A percentile compares a stretch with the other conserved stretches of the same genome.
Evolutionary conservation across 73 alveolate species (phyloP).

Genomic region (Uronychia binucleata): DNA sequence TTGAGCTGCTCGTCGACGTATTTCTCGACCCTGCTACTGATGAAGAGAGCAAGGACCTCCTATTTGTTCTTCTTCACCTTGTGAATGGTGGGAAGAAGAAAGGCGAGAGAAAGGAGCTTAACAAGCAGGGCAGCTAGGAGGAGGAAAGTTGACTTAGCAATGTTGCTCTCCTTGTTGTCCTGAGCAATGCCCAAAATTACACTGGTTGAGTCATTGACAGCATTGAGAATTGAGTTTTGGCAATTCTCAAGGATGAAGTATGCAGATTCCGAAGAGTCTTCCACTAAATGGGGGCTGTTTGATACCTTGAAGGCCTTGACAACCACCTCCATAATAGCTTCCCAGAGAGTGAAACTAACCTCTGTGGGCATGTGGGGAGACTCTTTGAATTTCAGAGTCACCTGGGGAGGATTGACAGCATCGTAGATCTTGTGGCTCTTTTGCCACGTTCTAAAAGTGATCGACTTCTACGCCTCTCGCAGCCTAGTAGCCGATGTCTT

Average conservation of each 20-base stretch:
- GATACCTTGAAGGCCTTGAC: conserved; percentile 40
- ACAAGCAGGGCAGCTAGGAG: conserved; percentile 36
- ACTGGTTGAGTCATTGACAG: conserved; percentile 22
- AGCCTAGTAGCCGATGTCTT: background rate
- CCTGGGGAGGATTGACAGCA: background rate
- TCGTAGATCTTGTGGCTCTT: background rate
- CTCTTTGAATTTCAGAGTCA: conserved; percentile 1
- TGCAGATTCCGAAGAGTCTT: conserved; percentile 16
- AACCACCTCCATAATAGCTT: conserved; percentile 44
- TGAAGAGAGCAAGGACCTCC: conserved; percentile 4
- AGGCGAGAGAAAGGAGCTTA: conserved; percentile 16
- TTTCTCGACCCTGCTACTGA: conserved; percentile 28
- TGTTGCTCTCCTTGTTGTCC: conserved; percentile 7
- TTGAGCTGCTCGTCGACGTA: conserved; percentile 45
- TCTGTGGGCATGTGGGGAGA: background rate
- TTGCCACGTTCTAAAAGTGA: background rate
- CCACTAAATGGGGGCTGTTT: background rate
- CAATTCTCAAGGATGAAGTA: conserved; percentile 37
- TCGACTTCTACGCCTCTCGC: background rate
- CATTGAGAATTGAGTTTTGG: conserved; percentile 18
- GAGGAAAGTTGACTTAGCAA: conserved; percentile 14
- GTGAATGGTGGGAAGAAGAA: conserved; percentile 45
- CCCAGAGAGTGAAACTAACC: conserved; percentile 30
- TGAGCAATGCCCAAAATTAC: conserved; percentile 22
- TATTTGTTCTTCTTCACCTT: background rate